A percentile compares a stretch with the other conserved stretches of the same genome.
phyloP scores from a whole-genome alignment of 2,329 filamentous ascomycete species.

The Tolypocladium paradoxum region DNA sequence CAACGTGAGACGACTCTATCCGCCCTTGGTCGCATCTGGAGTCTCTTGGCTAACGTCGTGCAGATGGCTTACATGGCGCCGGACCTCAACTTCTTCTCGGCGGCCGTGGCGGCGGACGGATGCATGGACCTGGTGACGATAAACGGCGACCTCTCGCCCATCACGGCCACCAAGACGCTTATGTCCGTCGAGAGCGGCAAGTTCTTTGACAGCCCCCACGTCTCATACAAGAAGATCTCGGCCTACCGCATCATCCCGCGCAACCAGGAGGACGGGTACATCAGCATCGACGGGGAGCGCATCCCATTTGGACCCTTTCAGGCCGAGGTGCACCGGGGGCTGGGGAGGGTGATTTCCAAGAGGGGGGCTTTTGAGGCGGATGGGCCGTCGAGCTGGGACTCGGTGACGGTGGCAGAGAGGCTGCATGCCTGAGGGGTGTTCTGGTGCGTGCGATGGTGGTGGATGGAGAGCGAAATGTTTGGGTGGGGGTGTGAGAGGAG shows the following conservation, averaged over 20 bases:
- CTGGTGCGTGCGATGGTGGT: fast-evolving
- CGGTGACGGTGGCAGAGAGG: conserved; percentile 19
- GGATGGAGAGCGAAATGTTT: neutral
- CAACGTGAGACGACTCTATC: conserved; percentile 46
- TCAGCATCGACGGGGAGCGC: conserved; percentile 88
- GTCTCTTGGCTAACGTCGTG: conserved; percentile 3
- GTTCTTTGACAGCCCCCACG: conserved; percentile 70
- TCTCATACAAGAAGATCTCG: conserved; percentile 75
- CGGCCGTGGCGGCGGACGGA: conserved; percentile 73
- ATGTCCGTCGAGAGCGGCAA: conserved; percentile 59
- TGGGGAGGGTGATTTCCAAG: conserved; percentile 79
- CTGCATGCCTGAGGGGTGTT: conserved; percentile 12
- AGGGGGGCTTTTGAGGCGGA: conserved; percentile 59
- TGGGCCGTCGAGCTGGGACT: conserved; percentile 43
- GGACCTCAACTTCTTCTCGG: conserved; percentile 78
- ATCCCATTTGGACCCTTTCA: conserved; percentile 85
- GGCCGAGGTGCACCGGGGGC: conserved; percentile 71
- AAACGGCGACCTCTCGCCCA: conserved; percentile 60
- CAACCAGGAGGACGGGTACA: conserved; percentile 62
- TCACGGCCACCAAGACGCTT: conserved; percentile 59
- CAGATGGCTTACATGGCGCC: conserved; percentile 86
- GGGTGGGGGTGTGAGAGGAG: neutral
- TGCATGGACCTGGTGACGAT: conserved; percentile 76
- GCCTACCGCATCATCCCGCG: conserved; percentile 78
- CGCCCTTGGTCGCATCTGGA: neutral